Percentiles rank a stretch among this genome's conserved stretches.
phyloP scores from a whole-genome alignment of 208 protist species.

The Wallacemonas rigidus region DNA sequence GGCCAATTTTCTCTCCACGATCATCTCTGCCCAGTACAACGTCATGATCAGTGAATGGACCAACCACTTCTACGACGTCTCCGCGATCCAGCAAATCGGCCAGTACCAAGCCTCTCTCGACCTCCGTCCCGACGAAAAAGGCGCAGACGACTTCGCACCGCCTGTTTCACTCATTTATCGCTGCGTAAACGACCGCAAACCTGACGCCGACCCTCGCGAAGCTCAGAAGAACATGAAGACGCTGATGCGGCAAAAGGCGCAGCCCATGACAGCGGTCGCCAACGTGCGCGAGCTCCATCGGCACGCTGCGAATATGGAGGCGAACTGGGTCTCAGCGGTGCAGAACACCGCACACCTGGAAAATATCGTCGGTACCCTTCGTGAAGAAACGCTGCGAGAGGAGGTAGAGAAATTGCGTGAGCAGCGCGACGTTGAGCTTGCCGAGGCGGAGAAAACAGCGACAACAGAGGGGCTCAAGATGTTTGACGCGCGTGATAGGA shows the following conservation, averaged over 20 bases:
- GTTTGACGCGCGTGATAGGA: neutral
- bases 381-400: slow-evolving; percentile 45
- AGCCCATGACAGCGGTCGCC: slow-evolving; percentile 42
- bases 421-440: slow-evolving; percentile 12
- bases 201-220: slow-evolving; percentile 66
- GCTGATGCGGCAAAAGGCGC: slow-evolving; percentile 44
- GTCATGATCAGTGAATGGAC: slow-evolving; percentile 85
- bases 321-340: slow-evolving; percentile 75
- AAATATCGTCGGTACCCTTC: slow-evolving; percentile 47
- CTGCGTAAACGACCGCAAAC: slow-evolving; percentile 51
- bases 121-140: slow-evolving; percentile 73
- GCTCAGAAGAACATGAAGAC: slow-evolving; percentile 54
- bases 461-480: neutral
- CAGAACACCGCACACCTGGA: slow-evolving; percentile 67
- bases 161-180: slow-evolving; percentile 74
- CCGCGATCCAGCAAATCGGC: slow-evolving; percentile 47
- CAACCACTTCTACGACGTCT: slow-evolving; percentile 84
- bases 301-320: slow-evolving; percentile 72
- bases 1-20: slow-evolving; percentile 67
- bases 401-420: slow-evolving; percentile 31
- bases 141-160: slow-evolving; percentile 76
- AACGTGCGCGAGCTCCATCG: slow-evolving; percentile 69
- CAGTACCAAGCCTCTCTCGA: slow-evolving; percentile 73
- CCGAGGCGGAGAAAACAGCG: slow-evolving; percentile 18
- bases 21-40: slow-evolving; percentile 83